Percentiles rank a stretch among this genome's conserved stretches.
phyloP scores from a whole-genome alignment of 2,329 filamentous ascomycete species.

The Trichoderma citrinoviride region DNA sequence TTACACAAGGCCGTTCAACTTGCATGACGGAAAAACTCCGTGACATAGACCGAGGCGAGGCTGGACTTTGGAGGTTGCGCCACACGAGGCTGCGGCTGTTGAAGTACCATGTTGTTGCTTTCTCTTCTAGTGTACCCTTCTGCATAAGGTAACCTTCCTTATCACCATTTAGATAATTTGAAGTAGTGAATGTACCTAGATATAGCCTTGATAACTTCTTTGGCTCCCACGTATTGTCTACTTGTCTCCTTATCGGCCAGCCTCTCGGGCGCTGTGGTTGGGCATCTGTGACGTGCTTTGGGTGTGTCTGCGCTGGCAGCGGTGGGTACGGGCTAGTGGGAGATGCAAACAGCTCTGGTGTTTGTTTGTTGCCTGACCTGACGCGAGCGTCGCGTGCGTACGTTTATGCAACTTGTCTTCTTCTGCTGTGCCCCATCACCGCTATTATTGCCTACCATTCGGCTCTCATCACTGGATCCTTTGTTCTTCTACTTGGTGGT shows the following conservation, averaged over 20 bases:
- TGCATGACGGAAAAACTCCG: background rate
- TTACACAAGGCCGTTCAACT: background rate
- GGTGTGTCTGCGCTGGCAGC: conserved; percentile 17
- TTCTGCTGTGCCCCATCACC: background rate
- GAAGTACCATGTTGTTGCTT: background rate
- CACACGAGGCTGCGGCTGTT: conserved; percentile 2
- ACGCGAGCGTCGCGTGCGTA: background rate
- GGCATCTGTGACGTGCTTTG: conserved; percentile 18
- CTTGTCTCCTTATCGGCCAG: background rate
- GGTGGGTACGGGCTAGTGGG: conserved; percentile 14
- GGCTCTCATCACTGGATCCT: no score
- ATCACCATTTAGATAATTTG: no score
- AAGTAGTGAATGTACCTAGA: no score
- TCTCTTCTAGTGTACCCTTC: no score
- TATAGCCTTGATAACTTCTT: no score
- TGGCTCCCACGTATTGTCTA: no score
- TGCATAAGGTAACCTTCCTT: no score
- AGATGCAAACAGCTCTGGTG: background rate
- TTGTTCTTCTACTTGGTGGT: no score
- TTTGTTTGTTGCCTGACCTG: conserved; percentile 7
- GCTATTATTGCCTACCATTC: background rate
- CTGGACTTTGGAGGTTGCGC: background rate
- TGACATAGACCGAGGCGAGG: background rate
- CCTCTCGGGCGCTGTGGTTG: conserved; percentile 12
- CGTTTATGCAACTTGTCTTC: background rate